Evolutionary conservation across 306 rosid species (phyloP).

Genomic region (Vicia sativa): DNA sequence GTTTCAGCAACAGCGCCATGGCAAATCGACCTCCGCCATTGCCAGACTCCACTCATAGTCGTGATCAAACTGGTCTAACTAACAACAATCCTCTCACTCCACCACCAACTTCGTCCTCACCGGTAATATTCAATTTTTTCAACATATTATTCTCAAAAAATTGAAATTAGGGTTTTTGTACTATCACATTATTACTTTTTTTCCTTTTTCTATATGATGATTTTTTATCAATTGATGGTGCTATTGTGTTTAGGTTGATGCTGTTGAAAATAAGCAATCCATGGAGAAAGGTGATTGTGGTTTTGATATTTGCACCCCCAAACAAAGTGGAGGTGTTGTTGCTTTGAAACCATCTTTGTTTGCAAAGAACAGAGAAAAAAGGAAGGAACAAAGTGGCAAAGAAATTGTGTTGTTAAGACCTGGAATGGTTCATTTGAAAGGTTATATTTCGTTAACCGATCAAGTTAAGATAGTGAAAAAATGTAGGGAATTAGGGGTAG

Average conservation of each 20-base stretch:
- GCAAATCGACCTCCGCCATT: neutral
- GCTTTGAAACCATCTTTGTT: conserved; percentile 46
- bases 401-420: conserved; percentile 30
- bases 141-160: neutral
- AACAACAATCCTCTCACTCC: neutral
- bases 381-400: conserved; percentile 37
- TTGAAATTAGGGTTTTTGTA: neutral
- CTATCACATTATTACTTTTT: neutral
- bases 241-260: neutral
- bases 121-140: neutral
- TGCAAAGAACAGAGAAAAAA: conserved; percentile 51
- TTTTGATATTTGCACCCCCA: conserved; percentile 66
- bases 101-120: no score
- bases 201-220: neutral
- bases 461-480: conserved; percentile 60
- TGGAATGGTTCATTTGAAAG: conserved; percentile 70
- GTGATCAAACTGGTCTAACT: neutral
- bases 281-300: neutral
- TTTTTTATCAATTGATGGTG: neutral
- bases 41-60: neutral
- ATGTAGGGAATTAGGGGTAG: conserved; percentile 62
- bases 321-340: neutral
- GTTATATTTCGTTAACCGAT: conserved; percentile 45
- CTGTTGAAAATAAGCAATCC: neutral
- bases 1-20: neutral